Percentiles rank a stretch among this genome's conserved stretches.
Conservation (phyloP, 495 filamentous ascomycete species). For the Penicillium mononematosum region DNA sequence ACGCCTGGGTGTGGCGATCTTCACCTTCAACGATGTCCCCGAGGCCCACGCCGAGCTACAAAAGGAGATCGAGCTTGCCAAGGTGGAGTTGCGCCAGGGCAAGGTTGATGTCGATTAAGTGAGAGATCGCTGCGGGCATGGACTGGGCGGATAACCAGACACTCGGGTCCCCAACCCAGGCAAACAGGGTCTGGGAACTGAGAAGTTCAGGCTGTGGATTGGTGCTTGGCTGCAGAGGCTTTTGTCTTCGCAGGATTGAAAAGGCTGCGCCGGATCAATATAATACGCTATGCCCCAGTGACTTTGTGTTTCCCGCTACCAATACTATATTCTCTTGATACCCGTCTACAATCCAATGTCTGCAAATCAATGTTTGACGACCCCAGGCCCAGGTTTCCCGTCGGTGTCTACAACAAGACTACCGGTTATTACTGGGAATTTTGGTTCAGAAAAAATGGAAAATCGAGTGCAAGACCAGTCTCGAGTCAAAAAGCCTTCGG, state of each 20-base stretch:
- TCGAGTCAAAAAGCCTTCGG: background rate
- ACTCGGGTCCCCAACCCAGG: too few species aligned
- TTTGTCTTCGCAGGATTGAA: conserved; percentile 3
- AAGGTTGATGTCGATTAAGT: conserved; percentile 53
- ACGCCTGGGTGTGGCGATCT: conserved; percentile 84
- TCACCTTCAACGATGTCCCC: conserved; percentile 96
- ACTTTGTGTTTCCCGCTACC: conserved; percentile 11
- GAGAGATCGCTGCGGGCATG: background rate
- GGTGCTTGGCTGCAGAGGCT: background rate
- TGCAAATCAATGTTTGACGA: background rate
- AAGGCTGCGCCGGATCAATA: conserved; percentile 3
- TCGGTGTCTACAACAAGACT: background rate
- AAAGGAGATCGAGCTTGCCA: conserved; percentile 56
- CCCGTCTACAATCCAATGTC: conserved; percentile 11
- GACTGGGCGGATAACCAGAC: background rate
- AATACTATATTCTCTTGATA: conserved; percentile 28
- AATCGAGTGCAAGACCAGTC: background rate
- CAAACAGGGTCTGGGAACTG: background rate
- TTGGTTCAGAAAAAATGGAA: background rate
- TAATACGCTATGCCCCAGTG: conserved; percentile 7
- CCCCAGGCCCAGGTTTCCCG: background rate
- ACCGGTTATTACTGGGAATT: background rate
- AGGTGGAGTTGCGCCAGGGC: conserved; percentile 46
- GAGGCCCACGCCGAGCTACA: conserved; percentile 87
- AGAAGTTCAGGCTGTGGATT: conserved; percentile 1